Percentiles rank a stretch among this genome's conserved stretches.
Evolutionary conservation across 345 rosid species (phyloP).

Genomic region (Dovyalis caffra): DNA sequence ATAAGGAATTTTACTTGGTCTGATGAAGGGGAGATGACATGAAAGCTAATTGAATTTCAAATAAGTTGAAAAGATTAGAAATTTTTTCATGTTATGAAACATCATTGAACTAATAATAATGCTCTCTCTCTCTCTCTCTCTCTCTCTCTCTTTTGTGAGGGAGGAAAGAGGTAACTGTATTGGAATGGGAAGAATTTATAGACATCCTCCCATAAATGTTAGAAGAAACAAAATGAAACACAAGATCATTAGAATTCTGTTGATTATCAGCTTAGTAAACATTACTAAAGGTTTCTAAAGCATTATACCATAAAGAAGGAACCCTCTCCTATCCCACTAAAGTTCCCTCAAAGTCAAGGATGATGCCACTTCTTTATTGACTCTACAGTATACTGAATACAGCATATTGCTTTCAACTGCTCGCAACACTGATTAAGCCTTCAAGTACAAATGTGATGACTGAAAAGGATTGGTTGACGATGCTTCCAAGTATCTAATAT

Average conservation of each 20-base stretch:
- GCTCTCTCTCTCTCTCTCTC: too few relatives aligned
- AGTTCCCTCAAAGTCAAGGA: background rate
- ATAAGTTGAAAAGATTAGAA: background rate
- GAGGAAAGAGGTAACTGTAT: background rate
- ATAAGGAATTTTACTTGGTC: background rate
- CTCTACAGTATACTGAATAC: background rate
- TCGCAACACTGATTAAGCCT: background rate
- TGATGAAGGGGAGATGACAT: background rate
- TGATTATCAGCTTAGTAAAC: background rate
- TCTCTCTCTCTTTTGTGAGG: background rate
- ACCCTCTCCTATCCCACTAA: background rate
- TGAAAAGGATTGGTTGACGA: background rate
- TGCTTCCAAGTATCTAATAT: background rate
- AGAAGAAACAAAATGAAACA: background rate
- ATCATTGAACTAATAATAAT: background rate
- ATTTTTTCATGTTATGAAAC: background rate
- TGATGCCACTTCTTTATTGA: background rate
- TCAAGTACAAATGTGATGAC: background rate
- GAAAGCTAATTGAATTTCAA: background rate
- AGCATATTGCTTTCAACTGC: background rate
- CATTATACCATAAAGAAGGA: background rate
- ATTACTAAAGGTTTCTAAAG: background rate
- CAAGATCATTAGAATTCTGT: background rate
- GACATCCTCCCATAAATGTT: background rate
- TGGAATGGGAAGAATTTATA: background rate